Evolutionary conservation across 371 early-diverging fungal genomes (phyloP), one percentile per base, ranked within the genome.

Genomic region (Actinomortierella wolfii): DNA sequence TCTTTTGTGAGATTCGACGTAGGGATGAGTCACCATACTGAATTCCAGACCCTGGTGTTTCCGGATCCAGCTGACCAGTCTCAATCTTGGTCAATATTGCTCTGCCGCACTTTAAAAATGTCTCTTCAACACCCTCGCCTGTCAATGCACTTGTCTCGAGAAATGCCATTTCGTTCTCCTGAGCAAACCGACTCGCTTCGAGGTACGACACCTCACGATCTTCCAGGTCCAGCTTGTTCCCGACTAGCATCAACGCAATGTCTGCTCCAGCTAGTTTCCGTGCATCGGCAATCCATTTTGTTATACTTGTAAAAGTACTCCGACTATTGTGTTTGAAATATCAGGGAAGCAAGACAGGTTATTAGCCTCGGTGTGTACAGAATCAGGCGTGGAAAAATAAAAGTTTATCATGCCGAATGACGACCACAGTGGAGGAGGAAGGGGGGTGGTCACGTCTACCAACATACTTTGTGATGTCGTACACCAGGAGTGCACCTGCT

Each of bases 141-240:
- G 79, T 80, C 56, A 86, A 61, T 28, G 86, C 86, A 66, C 86
- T 86, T 43, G 86, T 82, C 64, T 86, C 86, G 71, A 86, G 60
- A 62, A 83, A 86, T 77, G 83, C 83, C 83, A 86, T 81, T 59
- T 86, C 86, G 56, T 91, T 82, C 51, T 84, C 81, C 43, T 85
- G 84, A 26, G 92, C 89, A 71, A 89, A 90, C 15, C 81, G 81
- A 67, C 83, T 83, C 26, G 86, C 92, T 70, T 88, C 89, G 49
- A 88, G 76, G 57, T 79, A 81, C 3, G 85, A 76, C 0, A 92
- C 88, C 68, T 84, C 82, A 9, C 88, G 78, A 56, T 86, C 82
- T 28, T 83, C 83, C 15, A 83, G 76, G 67, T 91, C 90, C 34
- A 76, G 78, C 55, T 92, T 92, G 64, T 91, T 89, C 0, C 92